Percentiles rank a stretch among this genome's conserved stretches.
Evolutionary conservation across 345 rosid genomes (phyloP).

Genomic region (Eucalyptus dawsonii): DNA sequence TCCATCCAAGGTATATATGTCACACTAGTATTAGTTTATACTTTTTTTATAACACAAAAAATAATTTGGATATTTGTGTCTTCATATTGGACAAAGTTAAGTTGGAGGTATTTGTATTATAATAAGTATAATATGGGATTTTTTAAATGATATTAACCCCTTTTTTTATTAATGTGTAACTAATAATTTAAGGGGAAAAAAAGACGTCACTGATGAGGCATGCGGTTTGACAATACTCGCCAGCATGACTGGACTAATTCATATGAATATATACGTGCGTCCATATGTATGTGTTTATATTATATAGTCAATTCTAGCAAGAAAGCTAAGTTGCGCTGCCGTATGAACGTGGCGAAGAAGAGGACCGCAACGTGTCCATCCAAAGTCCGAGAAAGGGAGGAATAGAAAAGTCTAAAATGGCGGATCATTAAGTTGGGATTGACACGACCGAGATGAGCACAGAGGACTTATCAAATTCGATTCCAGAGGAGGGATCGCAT

Average conservation of each 20-base stretch:
- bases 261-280: background rate
- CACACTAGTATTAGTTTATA: too few relatives aligned
- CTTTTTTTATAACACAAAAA: too few relatives aligned
- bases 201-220: background rate
- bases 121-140: background rate
- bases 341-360: background rate
- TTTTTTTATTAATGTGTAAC: background rate
- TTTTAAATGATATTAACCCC: too few relatives aligned
- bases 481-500: too few relatives aligned
- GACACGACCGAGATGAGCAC: background rate
- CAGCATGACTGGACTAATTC: background rate
- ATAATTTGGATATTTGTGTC: too few relatives aligned
- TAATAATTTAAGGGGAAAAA: background rate
- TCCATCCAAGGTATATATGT: background rate
- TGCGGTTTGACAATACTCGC: background rate
- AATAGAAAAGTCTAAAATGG: background rate
- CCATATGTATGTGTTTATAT: background rate
- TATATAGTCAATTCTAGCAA: background rate
- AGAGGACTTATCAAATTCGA: background rate
- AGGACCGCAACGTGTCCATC: background rate
- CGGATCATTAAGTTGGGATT: background rate
- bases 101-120: background rate
- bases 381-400: background rate
- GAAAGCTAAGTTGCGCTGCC: background rate
- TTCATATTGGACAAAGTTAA: too few relatives aligned